phyloP scores from a whole-genome alignment of 257 asterid species.

The Marsdenia floribunda region DNA sequence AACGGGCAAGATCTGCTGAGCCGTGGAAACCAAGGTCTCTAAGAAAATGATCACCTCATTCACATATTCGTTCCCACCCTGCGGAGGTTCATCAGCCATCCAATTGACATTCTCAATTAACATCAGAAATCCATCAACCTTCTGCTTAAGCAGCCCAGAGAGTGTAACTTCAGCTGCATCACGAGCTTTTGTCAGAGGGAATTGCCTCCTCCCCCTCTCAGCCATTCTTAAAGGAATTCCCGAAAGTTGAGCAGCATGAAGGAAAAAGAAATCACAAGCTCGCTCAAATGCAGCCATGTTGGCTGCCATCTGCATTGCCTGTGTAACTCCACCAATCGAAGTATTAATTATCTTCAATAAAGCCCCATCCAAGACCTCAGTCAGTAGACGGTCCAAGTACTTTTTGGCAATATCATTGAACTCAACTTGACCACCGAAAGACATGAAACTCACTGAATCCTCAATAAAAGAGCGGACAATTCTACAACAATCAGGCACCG shows the following conservation, averaged over 20 bases:
- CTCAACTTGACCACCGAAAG: conserved; percentile 92
- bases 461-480: conserved; percentile 88
- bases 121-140: conserved; percentile 85
- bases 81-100: conserved; percentile 77
- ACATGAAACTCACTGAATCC: conserved; percentile 95
- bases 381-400: conserved; percentile 82
- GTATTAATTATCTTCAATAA: conserved; percentile 62
- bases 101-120: conserved; percentile 91
- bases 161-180: conserved; percentile 85
- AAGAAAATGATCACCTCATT: conserved; percentile 84
- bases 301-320: conserved; percentile 99
- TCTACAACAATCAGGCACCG: conserved; percentile 95
- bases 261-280: conserved; percentile 93
- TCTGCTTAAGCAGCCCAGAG: conserved; percentile 81
- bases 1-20: conserved; percentile 85
- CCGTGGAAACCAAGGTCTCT: conserved; percentile 86
- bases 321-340: conserved; percentile 69
- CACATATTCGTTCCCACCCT: conserved; percentile 80
- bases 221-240: conserved; percentile 91
- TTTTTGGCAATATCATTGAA: conserved; percentile 83
- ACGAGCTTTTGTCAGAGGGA: conserved; percentile 76
- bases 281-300: conserved; percentile 96
- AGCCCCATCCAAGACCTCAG: conserved; percentile 84
- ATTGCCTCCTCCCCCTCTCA: conserved; percentile 76
- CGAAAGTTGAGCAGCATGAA: conserved; percentile 96